Base-by-base conservation (phyloP, 805 yeast species). In the Helenozyma baotianmanensis region DNA sequence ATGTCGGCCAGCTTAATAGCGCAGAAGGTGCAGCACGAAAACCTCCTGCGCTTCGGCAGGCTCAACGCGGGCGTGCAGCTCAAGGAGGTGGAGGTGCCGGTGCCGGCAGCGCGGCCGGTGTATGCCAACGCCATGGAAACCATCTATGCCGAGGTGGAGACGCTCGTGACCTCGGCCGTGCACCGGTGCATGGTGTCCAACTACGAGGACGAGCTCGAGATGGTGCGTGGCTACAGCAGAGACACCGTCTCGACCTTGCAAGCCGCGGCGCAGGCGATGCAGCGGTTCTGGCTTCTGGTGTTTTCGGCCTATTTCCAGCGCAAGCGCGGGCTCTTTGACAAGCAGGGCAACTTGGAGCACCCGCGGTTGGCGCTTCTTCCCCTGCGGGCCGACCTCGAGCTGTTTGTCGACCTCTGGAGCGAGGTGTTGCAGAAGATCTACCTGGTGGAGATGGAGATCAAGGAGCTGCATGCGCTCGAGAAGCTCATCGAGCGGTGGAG, bases 141-240 rank as follows among this genome's bases (percentile, higher is more conserved):
- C 2, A 50, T 79, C 0, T 67, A 56, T 40, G 32, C 46, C 0
- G 81, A 79, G 43, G 53, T 72, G 0, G 62, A 54, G 30, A 46
- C 49, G 2, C 33, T 77, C 0, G 60, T 66, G 0, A 42, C 62
- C 10, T 70, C 72, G 2, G 72, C 76, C 1, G 59, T 80, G 2
- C 77, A 73, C 29, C 53, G 52, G 29, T 71, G 73, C 10, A 68
- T 84, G 74, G 50, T 47, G n/a, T 49, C 58, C 3, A 76, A 67
- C 27, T 83, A 72, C 49, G 86, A 74, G 0, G 76, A 71, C 3
- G 85, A 80, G 28, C 37, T 76, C 10, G 72, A 62, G 2, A 49
- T 78, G 23, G 40, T 79, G 4, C 42, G 48, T 18, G 78, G 70
- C 1, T 81, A 77, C 48, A 55, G 69, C 14, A 58, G 62, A 9